Conservation (phyloP, 2,329 filamentous ascomycete species). For the Colletotrichum eleusines region DNA sequence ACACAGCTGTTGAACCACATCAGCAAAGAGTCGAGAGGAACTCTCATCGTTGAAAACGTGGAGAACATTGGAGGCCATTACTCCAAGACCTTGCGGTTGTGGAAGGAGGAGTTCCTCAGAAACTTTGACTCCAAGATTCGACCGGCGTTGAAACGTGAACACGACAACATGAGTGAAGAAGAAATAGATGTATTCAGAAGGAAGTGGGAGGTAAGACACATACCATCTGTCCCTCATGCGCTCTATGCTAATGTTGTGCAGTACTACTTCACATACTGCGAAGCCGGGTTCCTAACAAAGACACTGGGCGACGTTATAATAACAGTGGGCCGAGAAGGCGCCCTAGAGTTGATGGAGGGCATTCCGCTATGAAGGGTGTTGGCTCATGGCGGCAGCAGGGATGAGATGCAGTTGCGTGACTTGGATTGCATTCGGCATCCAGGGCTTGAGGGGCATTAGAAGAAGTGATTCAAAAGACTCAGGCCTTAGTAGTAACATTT, state of each 20-base stretch:
- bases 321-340: slow-evolving; percentile 74
- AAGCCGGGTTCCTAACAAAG: slow-evolving; percentile 79
- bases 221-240: neutral
- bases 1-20: slow-evolving; percentile 71
- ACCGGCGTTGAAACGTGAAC: slow-evolving; percentile 69
- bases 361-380: slow-evolving; percentile 67
- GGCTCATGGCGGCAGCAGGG: neutral
- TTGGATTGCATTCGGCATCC: neutral
- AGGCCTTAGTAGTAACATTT: neutral
- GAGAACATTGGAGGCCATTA: slow-evolving; percentile 83
- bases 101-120: slow-evolving; percentile 74
- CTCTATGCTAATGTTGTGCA: slow-evolving; percentile 47
- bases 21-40: slow-evolving; percentile 68
- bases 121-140: slow-evolving; percentile 72
- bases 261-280: slow-evolving; percentile 83
- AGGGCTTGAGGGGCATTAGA: neutral
- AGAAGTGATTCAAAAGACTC: neutral
- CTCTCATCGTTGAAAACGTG: slow-evolving; percentile 74
- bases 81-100: slow-evolving; percentile 74
- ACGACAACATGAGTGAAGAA: slow-evolving; percentile 69
- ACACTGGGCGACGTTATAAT: slow-evolving; percentile 80
- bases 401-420: neutral
- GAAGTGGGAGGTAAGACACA: slow-evolving; percentile 73
- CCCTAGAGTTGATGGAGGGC: slow-evolving; percentile 76
- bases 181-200: slow-evolving; percentile 75